phyloP scores from a whole-genome alignment of 257 asterid genomes.

The Ocimum tenuiflorum region DNA sequence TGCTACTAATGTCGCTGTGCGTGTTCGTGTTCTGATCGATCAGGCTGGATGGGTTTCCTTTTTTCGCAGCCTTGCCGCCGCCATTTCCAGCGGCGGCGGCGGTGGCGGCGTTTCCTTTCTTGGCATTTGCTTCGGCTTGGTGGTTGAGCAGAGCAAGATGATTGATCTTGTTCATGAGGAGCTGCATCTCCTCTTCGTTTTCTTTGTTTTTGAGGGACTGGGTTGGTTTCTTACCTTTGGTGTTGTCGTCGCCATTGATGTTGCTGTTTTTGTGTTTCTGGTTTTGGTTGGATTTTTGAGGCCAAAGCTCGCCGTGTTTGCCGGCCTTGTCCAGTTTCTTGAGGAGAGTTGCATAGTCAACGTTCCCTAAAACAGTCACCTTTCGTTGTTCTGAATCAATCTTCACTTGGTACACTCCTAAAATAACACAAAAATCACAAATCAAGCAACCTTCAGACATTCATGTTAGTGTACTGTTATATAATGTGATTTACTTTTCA shows the following conservation, averaged over 20 bases:
- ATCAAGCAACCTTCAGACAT: too few relatives aligned
- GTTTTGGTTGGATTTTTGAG: constrained; percentile 34
- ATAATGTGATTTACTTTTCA: too few relatives aligned
- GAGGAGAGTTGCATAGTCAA: constrained; percentile 43
- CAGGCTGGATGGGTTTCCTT: constrained; percentile 4
- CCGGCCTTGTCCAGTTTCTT: constrained; percentile 54
- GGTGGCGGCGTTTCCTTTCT: constrained; percentile 19
- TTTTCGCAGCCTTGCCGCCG: constrained; percentile 23
- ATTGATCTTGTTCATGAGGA: constrained; percentile 28
- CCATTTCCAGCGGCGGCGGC: constrained; percentile 19
- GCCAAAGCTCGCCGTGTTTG: constrained; percentile 69
- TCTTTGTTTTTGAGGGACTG: constrained; percentile 23
- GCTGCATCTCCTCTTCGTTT: constrained; percentile 29
- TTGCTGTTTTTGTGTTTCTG: constrained; percentile 38
- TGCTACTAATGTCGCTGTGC: constrained; percentile 31
- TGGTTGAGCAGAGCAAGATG: constrained; percentile 46
- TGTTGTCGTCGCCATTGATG: constrained; percentile 28
- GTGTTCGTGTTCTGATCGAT: background rate
- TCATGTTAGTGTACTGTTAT: too few relatives aligned
- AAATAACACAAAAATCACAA: background rate
- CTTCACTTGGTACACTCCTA: constrained; percentile 69
- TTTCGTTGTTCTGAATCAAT: constrained; percentile 57
- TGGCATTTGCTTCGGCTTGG: constrained; percentile 30
- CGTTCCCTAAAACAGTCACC: constrained; percentile 57
- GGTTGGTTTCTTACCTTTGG: constrained; percentile 33